Evolutionary conservation across 768 basidiomycete species (phyloP), one percentile per base, ranked within the genome.

Genomic region (Ephemerocybe angulata): DNA sequence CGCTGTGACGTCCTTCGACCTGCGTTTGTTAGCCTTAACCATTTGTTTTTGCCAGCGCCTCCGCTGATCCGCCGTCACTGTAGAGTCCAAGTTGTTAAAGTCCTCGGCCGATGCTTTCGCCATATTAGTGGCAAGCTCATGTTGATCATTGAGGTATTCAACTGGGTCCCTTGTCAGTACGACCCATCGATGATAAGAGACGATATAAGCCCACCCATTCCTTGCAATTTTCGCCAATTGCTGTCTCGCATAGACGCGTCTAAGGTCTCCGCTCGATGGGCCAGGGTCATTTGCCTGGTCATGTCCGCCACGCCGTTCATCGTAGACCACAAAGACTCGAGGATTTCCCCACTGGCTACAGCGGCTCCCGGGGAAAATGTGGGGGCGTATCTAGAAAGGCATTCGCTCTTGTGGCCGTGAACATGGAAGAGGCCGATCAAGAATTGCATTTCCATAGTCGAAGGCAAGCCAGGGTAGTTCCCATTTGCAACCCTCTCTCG

Each of bases 321-420:
- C 0, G 50, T 46, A 3, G 58, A 49, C 63, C 63, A 65, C 1
- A 60, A 19, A 0, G 57, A 58, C 37, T 65, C 63, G 6, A 63
- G n/a, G 2, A 65, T 61, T 35, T 65, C 60, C 0, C 60, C 62
- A 19, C 47, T 48, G n/a, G 27, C 8, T 8, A 31, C 47, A n/a
- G 28, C 25, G 10, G 47, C 47, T 4, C 47, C 47, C 4, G 47
- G 47, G 10, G 17, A 5, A 19, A 48, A 31, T 8, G 17, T 30
- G 15, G 43, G 22, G 5, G 15, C 29, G n/a, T 8, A 48, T 17
- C 47, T 4, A 3, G 13, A 8, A 4, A 48, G 29, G n/a, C 47
- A 48, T 19, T 48, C 29, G 3, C 31, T 29, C 29, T 48, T 48
- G 47, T 48, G 47, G n/a, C 47, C 29, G 21, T 48, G 47, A 4